phyloP scores from a whole-genome alignment of 371 early-diverging fungal genomes.

The Mucor piriformis region DNA sequence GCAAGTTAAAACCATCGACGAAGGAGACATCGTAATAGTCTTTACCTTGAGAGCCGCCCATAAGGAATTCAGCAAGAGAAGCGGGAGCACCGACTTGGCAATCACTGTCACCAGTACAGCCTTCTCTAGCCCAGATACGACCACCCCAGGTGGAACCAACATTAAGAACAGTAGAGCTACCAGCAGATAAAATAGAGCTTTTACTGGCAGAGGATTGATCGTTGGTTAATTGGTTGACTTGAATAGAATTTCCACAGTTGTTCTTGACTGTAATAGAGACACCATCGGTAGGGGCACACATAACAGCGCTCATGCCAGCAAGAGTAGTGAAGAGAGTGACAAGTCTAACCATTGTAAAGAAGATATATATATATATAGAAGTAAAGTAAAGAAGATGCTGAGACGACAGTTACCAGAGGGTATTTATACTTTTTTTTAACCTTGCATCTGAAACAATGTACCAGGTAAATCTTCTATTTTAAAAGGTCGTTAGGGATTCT shows the following conservation, averaged over 20 bases:
- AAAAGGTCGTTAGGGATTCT: neutral
- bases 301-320: constrained; percentile 28
- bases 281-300: constrained; percentile 32
- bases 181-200: constrained; percentile 14
- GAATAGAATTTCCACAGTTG: constrained; percentile 29
- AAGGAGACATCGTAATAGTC: constrained; percentile 44
- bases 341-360: constrained; percentile 21
- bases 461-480: neutral
- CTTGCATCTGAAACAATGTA: constrained; percentile 2
- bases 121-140: constrained; percentile 46
- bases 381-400: constrained; percentile 1
- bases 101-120: constrained; percentile 24
- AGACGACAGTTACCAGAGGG: neutral
- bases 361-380: constrained; percentile 3
- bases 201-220: constrained; percentile 9
- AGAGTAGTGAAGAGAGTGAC: constrained; percentile 18
- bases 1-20: constrained; percentile 46
- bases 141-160: constrained; percentile 42
- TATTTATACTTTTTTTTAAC: constrained; percentile 5
- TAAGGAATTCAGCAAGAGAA: constrained; percentile 35
- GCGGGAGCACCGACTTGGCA: constrained; percentile 39
- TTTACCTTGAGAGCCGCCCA: constrained; percentile 18
- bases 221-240: constrained; percentile 41
- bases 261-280: constrained; percentile 46
- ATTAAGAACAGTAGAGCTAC: constrained; percentile 21